Evolutionary conservation across 2,329 filamentous ascomycete genomes (phyloP).

Genomic region (Cladosporium austrohemisphaericum): DNA sequence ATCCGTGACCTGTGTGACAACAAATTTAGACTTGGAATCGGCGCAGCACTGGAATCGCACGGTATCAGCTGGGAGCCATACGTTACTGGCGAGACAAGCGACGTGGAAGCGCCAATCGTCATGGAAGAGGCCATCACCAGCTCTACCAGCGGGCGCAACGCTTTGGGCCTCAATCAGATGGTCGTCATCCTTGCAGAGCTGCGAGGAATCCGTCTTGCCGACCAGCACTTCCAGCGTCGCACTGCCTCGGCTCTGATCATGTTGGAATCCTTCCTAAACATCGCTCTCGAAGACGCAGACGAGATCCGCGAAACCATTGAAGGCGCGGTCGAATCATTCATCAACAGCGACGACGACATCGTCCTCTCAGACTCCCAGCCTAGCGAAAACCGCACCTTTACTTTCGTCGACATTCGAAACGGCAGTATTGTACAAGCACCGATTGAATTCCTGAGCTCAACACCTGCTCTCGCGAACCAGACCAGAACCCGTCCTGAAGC

Average conservation of each 20-base stretch:
- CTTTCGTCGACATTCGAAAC: conserved; percentile 21
- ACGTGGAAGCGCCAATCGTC: conserved; percentile 17
- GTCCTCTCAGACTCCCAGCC: conserved; percentile 22
- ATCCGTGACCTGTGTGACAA: conserved; percentile 31
- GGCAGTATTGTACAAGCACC: conserved; percentile 20
- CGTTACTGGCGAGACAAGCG: conserved; percentile 26
- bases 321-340: conserved; percentile 21
- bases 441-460: conserved; percentile 20
- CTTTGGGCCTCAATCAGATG: conserved; percentile 19
- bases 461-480: conserved; percentile 21
- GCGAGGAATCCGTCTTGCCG: conserved; percentile 21
- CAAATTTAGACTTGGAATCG: conserved; percentile 30
- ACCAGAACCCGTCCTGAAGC: conserved; percentile 23
- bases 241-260: conserved; percentile 19
- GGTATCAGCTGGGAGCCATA: conserved; percentile 36
- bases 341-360: conserved; percentile 21
- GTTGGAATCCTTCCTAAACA: conserved; percentile 19
- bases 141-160: conserved; percentile 20
- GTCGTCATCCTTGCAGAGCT: conserved; percentile 21
- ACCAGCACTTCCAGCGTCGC: conserved; percentile 23
- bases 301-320: conserved; percentile 15
- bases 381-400: conserved; percentile 21
- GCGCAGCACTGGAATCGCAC: conserved; percentile 24
- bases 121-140: conserved; percentile 21
- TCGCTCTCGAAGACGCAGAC: conserved; percentile 17